Base-by-base conservation (phyloP, 441 rosid genomes). In the Aleurites moluccanus region DNA sequence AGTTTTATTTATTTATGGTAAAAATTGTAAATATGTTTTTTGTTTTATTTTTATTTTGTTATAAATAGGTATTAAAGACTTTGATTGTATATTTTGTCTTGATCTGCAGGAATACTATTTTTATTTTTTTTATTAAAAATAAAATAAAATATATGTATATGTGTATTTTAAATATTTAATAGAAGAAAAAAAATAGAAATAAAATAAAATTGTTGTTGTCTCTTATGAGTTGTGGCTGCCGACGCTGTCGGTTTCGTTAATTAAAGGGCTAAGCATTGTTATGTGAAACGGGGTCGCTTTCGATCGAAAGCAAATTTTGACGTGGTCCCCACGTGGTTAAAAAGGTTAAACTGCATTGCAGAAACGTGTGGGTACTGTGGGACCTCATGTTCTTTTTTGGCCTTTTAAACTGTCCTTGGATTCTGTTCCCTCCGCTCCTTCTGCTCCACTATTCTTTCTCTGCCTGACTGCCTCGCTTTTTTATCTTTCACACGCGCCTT, bases 221-320 rank as follows among this genome's bases (percentile, higher is more conserved):
- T 27, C 23, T 53, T 40, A 75, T 65, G 70, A 35, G 38, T 6
- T 38, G 8, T 73, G 50, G 23, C 81, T 82, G 90, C 88, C 90
- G 88, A 87, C 88, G 90, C 83, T 75, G 86, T 82, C 86, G 53
- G 64, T 47, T 62, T 80, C 80, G 52, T 6, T 28, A 50, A 69
- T 47, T 45, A 60, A 59, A 56, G 21, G 35, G 28, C 0, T 35
- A 38, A 16, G 10, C 1, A 16, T 13, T 38, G 40, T 40, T 38
- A 2, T 15, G 27, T 47, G 68, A 60, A 75, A 75, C 78, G 68
- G 11, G 38, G 73, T 75, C 50, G 52, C 67, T 74, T 28, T 55
- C 56, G 1, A 1, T 42, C 13, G 9, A 55, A 10, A 52, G 38
- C 11, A 38, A 21, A 33, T 13, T 62, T 56, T 20, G 25, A 2